A percentile compares a stretch with the other conserved stretches of the same genome.
Conservation (phyloP, 2,329 filamentous ascomycete species). For the Aspergillus carbonarius region DNA sequence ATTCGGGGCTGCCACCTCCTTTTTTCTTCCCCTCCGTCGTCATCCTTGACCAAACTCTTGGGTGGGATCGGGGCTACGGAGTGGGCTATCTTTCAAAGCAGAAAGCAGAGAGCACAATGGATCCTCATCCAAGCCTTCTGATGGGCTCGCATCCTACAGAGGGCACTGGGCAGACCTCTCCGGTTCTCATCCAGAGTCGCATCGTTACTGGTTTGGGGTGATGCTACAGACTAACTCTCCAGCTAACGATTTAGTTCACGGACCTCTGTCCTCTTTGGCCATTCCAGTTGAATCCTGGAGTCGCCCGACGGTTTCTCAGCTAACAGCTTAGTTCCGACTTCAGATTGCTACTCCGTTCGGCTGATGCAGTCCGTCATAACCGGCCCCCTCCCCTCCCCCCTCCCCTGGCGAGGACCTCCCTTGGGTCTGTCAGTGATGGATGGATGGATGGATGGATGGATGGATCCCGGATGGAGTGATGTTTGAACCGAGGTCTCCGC, state of each 20-base stretch:
- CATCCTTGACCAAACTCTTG: neutral
- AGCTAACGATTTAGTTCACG: conserved; percentile 20
- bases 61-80: neutral
- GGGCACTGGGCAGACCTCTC: conserved; percentile 5
- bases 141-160: neutral
- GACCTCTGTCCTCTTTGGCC: conserved; percentile 14
- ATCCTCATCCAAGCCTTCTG: neutral
- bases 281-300: neutral
- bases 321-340: neutral
- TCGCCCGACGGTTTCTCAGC: neutral
- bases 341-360: neutral
- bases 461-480: neutral
- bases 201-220: conserved; percentile 22
- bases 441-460: neutral
- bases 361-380: neutral
- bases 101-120: neutral
- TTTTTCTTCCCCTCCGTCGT: conserved; percentile 1
- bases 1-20: conserved; percentile 7
- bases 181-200: neutral
- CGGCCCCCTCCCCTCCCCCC: neutral
- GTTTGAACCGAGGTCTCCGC: conserved; percentile 13
- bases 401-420: neutral
- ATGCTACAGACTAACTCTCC: conserved; percentile 16
- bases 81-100: neutral
- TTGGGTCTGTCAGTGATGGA: neutral